These are phyloP conservation scores for Leccinellum albellum DNA, from an alignment of 768 basidiomycete species.

Conservation along the genomic window DNA sequence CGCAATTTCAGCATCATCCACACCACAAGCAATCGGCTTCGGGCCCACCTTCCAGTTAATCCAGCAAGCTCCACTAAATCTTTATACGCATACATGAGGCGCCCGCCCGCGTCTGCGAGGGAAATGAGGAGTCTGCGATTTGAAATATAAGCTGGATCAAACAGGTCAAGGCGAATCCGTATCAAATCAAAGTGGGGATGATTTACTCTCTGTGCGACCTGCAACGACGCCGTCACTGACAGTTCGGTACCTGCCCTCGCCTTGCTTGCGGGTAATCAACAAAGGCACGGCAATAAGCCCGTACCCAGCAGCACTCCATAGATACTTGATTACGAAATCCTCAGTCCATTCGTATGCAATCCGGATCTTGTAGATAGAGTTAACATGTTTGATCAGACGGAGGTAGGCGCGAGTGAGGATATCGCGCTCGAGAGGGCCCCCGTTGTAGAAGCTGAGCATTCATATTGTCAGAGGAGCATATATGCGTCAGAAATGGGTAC, in stretches of 20 bases:
- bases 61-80: conserved; percentile 94
- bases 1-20: not conserved
- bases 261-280: conserved; percentile 54
- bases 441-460: conserved; percentile 77
- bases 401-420: conserved; percentile 78
- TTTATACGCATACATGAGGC: conserved; percentile 96
- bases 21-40: not conserved
- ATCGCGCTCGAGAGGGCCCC: conserved; percentile 75
- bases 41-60: conserved; percentile 56
- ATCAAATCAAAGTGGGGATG: not conserved
- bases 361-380: conserved; percentile 91
- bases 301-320: conserved; percentile 84
- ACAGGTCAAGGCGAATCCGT: not conserved
- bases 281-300: conserved; percentile 88
- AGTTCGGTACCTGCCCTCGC: conserved; percentile 4
- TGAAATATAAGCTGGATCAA: conserved; percentile 73
- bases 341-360: conserved; percentile 95
- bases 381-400: conserved; percentile 81
- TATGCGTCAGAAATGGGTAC: conserved; percentile 28
- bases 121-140: conserved; percentile 88
- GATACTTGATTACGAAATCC: conserved; percentile 94
- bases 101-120: conserved; percentile 93
- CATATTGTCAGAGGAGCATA: not conserved
- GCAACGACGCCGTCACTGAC: conserved; percentile 38
- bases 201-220: conserved; percentile 47